Conservation (phyloP, 2,329 filamentous ascomycete genomes). For the Falciphora oryzae region DNA sequence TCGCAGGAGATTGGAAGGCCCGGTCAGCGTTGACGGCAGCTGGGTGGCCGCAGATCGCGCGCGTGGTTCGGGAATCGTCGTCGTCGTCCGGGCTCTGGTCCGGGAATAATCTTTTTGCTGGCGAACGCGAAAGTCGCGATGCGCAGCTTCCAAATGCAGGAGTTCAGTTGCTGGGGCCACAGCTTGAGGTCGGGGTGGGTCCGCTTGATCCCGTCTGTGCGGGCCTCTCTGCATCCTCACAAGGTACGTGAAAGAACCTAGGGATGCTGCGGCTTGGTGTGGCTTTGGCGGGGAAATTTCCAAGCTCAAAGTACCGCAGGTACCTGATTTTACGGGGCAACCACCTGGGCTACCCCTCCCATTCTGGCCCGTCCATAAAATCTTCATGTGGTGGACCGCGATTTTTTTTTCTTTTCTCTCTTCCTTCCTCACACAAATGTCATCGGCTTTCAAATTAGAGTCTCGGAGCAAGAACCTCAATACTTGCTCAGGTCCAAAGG, state of each 20-base stretch:
- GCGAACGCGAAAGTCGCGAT: background rate
- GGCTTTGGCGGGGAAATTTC: background rate
- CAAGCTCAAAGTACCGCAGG: background rate
- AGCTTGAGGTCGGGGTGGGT: background rate
- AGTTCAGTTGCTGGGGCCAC: background rate
- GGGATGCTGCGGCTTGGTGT: background rate
- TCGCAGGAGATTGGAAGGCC: background rate
- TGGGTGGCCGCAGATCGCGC: background rate
- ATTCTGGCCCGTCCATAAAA: slow-evolving; percentile 13
- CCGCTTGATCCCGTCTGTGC: background rate
- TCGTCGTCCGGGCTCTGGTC: background rate
- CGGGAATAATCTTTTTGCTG: background rate
- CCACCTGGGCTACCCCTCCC: background rate
- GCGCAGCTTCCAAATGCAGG: background rate
- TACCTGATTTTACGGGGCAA: background rate
- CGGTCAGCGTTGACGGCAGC: background rate
- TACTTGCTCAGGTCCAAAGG: slow-evolving; percentile 85
- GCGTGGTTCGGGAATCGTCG: background rate
- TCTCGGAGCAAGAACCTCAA: slow-evolving; percentile 91
- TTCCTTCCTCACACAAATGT: slow-evolving; percentile 61
- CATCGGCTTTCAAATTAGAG: slow-evolving; percentile 96
- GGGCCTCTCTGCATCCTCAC: background rate
- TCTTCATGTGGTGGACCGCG: slow-evolving; percentile 14
- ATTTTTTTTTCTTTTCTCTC: slow-evolving; percentile 32
- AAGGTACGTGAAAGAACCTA: background rate